Conservation (phyloP, 805 yeast species). For the Grigorovia yakushimaensis region DNA sequence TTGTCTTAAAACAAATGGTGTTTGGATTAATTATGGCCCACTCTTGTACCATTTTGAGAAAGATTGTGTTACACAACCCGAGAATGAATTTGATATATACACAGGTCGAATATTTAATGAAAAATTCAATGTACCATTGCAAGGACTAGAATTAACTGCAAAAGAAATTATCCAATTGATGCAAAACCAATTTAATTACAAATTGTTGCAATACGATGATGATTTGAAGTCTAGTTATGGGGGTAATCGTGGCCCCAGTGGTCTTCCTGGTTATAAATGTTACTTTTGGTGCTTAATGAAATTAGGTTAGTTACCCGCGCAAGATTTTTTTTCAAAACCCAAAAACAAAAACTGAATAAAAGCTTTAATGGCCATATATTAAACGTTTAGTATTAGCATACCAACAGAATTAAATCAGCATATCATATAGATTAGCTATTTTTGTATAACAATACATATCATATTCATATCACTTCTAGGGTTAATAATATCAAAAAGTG, state of each 20-base stretch:
- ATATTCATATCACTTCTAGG: background rate
- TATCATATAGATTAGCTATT: background rate
- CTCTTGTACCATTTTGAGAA: conserved; percentile 57
- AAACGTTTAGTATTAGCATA: too few relatives aligned
- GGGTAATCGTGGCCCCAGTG: background rate
- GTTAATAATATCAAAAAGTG: background rate
- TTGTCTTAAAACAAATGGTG: conserved; percentile 35
- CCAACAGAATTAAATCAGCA: too few relatives aligned
- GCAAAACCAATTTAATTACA: conserved; percentile 8
- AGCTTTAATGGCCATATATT: background rate
- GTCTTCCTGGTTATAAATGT: background rate
- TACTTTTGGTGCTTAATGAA: background rate
- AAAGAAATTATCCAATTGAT: conserved; percentile 43
- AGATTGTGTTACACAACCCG: conserved; percentile 28
- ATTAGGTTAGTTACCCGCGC: background rate
- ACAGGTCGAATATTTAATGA: conserved; percentile 10
- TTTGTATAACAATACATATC: background rate
- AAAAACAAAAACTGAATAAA: background rate
- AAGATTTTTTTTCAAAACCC: background rate
- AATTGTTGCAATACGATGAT: background rate
- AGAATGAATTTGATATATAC: conserved; percentile 14
- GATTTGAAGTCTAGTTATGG: background rate
- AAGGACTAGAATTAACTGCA: conserved; percentile 46
- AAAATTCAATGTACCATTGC: conserved; percentile 16
- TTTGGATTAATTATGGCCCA: conserved; percentile 57